phyloP scores from a whole-genome alignment of 2,329 filamentous ascomycete genomes.

The Beauveria bassiana region DNA sequence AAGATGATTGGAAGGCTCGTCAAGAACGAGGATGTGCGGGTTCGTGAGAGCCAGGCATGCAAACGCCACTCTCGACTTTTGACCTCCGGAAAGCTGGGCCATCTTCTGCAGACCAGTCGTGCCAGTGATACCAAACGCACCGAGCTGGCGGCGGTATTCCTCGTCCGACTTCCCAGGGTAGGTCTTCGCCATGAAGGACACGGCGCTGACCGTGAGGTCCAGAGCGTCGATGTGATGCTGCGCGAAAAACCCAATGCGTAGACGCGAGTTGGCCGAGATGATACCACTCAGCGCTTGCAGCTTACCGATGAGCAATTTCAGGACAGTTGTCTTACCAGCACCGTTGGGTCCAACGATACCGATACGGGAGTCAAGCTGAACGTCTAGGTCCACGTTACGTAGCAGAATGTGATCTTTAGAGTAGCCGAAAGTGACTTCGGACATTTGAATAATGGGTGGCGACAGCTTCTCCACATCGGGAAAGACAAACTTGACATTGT shows the following conservation, averaged over 20 bases:
- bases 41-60: conserved; percentile 91
- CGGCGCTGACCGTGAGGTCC: conserved; percentile 80
- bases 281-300: conserved; percentile 68
- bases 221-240: conserved; percentile 97
- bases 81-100: conserved; percentile 86
- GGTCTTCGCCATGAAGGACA: conserved; percentile 90
- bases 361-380: conserved; percentile 95
- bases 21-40: conserved; percentile 93
- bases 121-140: conserved; percentile 83
- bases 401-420: conserved; percentile 70
- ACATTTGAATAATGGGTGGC: conserved; percentile 97
- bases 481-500: conserved; percentile 94
- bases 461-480: conserved; percentile 96
- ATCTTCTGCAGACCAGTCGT: conserved; percentile 97
- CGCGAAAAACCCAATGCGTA: conserved; percentile 93
- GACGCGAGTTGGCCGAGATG: conserved; percentile 79
- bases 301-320: conserved; percentile 92
- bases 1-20: conserved; percentile 97
- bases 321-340: conserved; percentile 95
- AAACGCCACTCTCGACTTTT: conserved; percentile 97
- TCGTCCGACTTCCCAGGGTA: conserved; percentile 91
- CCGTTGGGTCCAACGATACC: conserved; percentile 99
- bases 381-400: conserved; percentile 83
- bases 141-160: conserved; percentile 91
- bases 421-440: conserved; percentile 86